Base-by-base conservation (phyloP, 768 basidiomycete species). In the Aureoboletus auriporus region DNA sequence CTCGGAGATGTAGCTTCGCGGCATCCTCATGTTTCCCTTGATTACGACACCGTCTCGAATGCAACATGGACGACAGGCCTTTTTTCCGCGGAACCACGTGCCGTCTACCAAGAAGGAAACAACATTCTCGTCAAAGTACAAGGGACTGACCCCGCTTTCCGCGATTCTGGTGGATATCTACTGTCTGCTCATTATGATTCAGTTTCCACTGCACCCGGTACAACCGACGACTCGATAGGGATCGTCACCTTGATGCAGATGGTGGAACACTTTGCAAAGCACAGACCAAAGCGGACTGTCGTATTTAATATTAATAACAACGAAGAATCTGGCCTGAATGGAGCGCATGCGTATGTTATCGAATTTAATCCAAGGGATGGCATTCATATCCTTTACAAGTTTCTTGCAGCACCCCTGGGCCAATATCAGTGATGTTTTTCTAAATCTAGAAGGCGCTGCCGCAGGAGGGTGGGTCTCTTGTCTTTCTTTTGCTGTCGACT, bases 271-370 rank as follows among this genome's bases (percentile, higher is more conserved):
- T 71, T 82, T 44, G 70, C 73, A 0, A 64, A 68, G 47, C 70
- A 81, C 35, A 69, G 74, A 7, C 78, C 78, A 1, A 65, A 69
- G 36, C 73, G 81, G 34, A 86, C 86, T 0, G 83, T 83, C 6
- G 66, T 93, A 4, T 89, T 92, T 71, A 89, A 91, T 57, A 77
- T 89, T 62, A 93, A 93, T 63, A 91, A 92, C 51, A 89, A 84
- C 1, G 90, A 92, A 60, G 89, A 93, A 57, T 81, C 88, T 61
- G 78, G 82, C 30, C 63, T 91, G 54, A 76, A 84, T 51, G 89
- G 89, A 20, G 84, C 88, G 8, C 82, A 82, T 59, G 71, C 75
- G 78, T 88, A 62, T 54, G 64, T 42, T 43, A 46, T 47, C 40
- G 43, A 40, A 61, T 64, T 6, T 9, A 11, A 5, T 39, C 1